Base-by-base conservation (phyloP, 345 rosid genomes). In the Populus deltoides region DNA sequence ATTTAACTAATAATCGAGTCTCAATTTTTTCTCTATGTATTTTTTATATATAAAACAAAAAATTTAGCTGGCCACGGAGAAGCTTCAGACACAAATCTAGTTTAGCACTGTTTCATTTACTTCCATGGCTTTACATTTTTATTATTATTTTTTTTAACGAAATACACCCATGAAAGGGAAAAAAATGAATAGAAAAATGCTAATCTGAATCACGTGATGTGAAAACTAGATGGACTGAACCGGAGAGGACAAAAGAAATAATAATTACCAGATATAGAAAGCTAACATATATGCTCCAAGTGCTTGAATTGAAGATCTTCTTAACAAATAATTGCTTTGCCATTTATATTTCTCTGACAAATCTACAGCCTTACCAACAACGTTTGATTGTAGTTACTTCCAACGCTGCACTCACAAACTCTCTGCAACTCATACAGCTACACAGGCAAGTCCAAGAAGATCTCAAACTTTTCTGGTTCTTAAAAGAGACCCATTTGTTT, bases 401-500 rank as follows among this genome's bases (percentile, higher is more conserved):
- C 22, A 49, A 17, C 17, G 22, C 22, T 55, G 25, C 62, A 22
- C 24, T 9, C 49, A 71, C 18, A 31, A 22, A n/a, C 36, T 36
- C 22, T 55, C 16, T 61, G 76, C 59, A 27, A 41, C 38, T 63
- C 53, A 6, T 36, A 3, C 49, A 57, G 69, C 62, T 39, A 41
- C 57, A 22, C 39, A 27, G 22, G 55, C 47, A 47, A 38, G 75
- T 62, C 59, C 70, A 29, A 55, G 36, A 39, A 38, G 57, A 78
- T 53, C 73, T 55, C 62, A 57, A 41, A 20, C 59, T 55, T 67
- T 70, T 43, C 62, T n/a, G 61, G 22, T 24, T 77, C 12, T 17
- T 20, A 57, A 13, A 18, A 38, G 27, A 38, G 24, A 81, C 70
- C 80, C 79, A 69, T 77, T 75, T 73, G 59, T 5, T 51, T 79